These are phyloP conservation scores for Chondrus crispus DNA, from an alignment of 23 red algal genomes.

Conservation along the genomic window DNA sequence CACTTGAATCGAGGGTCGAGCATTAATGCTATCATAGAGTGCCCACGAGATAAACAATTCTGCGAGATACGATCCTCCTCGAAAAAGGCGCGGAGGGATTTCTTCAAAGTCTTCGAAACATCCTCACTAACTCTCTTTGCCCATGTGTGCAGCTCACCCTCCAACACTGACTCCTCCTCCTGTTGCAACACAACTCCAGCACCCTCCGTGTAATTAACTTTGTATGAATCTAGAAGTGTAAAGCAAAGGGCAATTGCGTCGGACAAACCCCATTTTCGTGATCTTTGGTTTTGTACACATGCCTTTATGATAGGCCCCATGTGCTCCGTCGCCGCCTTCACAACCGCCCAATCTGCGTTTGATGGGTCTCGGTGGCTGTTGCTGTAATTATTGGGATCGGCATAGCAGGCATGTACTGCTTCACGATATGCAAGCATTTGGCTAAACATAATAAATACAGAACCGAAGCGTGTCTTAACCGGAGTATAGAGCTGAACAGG, in stretches of 20 bases:
- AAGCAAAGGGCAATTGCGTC: background rate
- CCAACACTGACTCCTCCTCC: background rate
- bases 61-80: background rate
- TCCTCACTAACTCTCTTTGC: too few relatives aligned
- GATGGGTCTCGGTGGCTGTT: background rate
- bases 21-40: background rate
- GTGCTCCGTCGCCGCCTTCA: background rate
- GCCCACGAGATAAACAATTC: background rate
- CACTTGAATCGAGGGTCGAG: background rate
- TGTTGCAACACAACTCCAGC: background rate
- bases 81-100: background rate
- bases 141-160: background rate
- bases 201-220: background rate
- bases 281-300: background rate
- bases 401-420: background rate
- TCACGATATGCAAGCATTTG: background rate
- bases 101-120: background rate
- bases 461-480: background rate
- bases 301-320: background rate
- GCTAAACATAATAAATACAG: background rate
- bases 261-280: background rate
- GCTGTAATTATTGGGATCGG: background rate
- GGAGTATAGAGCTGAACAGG: background rate
- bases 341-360: background rate
- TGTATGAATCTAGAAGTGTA: background rate